These are phyloP conservation scores for Camellia oleifera DNA, from an alignment of 179 eudicot genomes.

Conservation along the genomic window DNA sequence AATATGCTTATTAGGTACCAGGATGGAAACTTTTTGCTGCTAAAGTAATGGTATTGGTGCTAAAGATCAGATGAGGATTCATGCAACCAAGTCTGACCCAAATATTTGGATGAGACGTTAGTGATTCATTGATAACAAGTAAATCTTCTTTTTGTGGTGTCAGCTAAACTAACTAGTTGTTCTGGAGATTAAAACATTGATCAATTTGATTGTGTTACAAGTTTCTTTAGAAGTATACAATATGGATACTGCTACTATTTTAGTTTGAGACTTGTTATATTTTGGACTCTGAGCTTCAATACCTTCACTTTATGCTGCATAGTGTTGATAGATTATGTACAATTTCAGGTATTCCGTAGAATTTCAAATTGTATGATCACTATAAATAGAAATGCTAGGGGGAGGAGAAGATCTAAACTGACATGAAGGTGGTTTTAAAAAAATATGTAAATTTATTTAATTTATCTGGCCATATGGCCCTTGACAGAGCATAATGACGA, in stretches of 20 bases:
- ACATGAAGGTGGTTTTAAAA: too few relatives aligned
- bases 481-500: too few relatives aligned
- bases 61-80: neutral
- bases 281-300: neutral
- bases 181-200: neutral
- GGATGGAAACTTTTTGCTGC: neutral
- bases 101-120: neutral
- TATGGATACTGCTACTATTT: neutral
- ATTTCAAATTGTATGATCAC: neutral
- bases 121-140: neutral
- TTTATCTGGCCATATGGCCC: too few relatives aligned
- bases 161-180: neutral
- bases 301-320: neutral
- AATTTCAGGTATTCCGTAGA: neutral
- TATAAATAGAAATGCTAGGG: neutral
- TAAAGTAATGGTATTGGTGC: neutral
- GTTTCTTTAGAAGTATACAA: neutral
- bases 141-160: neutral
- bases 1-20: neutral
- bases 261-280: too few relatives aligned
- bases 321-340: neutral
- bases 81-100: neutral
- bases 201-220: neutral
- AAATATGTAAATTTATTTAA: too few relatives aligned
- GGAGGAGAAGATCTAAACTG: too few relatives aligned